Percentiles rank a stretch among this genome's conserved stretches.
These are phyloP conservation scores for Halophytophthora batemanensis DNA, from an alignment of 352 stramenopile genomes.

Conservation along the genomic window DNA sequence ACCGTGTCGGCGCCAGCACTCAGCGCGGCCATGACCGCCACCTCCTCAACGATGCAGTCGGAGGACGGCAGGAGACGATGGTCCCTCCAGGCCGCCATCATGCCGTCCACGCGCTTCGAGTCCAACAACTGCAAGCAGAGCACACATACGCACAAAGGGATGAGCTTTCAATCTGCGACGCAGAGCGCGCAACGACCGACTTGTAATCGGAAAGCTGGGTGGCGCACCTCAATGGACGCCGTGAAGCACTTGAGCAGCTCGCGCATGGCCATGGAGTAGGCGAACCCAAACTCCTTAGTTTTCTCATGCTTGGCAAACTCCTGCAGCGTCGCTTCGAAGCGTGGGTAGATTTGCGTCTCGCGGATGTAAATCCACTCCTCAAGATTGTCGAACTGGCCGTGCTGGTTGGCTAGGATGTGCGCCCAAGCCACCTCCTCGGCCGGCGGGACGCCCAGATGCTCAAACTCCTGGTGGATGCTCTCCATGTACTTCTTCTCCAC, in stretches of 20 bases:
- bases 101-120: slow-evolving; percentile 35
- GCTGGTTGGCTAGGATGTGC: slow-evolving; percentile 79
- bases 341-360: slow-evolving; percentile 78
- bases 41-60: slow-evolving; percentile 41
- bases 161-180: slow-evolving; percentile 1
- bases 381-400: slow-evolving; percentile 81
- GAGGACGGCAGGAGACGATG: slow-evolving; percentile 21
- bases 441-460: slow-evolving; percentile 36
- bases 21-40: slow-evolving; percentile 47
- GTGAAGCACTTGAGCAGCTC: slow-evolving; percentile 84
- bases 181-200: background rate
- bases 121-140: slow-evolving; percentile 39
- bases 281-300: slow-evolving; percentile 73
- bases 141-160: slow-evolving; percentile 10
- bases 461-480: slow-evolving; percentile 40
- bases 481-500: slow-evolving; percentile 84
- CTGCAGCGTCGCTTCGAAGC: slow-evolving; percentile 57
- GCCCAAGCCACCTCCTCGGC: slow-evolving; percentile 74
- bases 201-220: background rate
- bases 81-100: slow-evolving; percentile 35
- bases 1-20: slow-evolving; percentile 59
- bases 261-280: slow-evolving; percentile 74
- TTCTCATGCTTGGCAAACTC: slow-evolving; percentile 55
- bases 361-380: slow-evolving; percentile 81
- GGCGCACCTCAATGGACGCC: slow-evolving; percentile 64